Evolutionary conservation across 2,329 filamentous ascomycete genomes (phyloP).

Genomic region (Cucurbitaria berberidis): DNA sequence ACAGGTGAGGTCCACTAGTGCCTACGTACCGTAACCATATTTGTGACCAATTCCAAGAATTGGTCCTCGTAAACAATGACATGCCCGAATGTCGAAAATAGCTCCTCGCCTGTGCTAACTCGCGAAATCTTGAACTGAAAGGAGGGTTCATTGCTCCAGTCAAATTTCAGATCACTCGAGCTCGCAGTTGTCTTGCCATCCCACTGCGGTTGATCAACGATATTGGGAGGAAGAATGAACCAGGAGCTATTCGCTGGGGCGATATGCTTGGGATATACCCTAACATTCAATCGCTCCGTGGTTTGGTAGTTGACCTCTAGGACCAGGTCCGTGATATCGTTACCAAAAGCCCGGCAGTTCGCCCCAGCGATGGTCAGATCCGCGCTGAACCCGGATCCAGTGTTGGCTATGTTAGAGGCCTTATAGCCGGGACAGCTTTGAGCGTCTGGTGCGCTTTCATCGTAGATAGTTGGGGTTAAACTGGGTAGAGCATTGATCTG

Average conservation of each 20-base stretch:
- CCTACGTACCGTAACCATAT: constrained; percentile 63
- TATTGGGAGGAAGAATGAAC: constrained; percentile 13
- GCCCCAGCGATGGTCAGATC: background rate
- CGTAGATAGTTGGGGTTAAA: constrained; percentile 20
- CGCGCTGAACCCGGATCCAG: background rate
- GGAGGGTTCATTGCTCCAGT: constrained; percentile 53
- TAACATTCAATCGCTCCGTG: constrained; percentile 28
- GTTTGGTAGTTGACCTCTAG: constrained; percentile 64
- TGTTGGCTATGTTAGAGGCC: constrained; percentile 62
- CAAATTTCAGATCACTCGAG: constrained; percentile 18
- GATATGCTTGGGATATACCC: constrained; percentile 22
- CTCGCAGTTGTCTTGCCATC: constrained; percentile 17
- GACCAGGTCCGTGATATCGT: constrained; percentile 59
- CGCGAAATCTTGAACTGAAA: constrained; percentile 70
- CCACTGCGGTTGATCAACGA: constrained; percentile 21
- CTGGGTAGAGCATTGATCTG: constrained; percentile 10
- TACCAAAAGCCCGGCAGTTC: constrained; percentile 64
- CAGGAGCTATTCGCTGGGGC: constrained; percentile 14
- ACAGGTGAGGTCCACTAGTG: constrained; percentile 37
- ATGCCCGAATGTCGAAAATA: constrained; percentile 73
- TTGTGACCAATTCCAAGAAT: constrained; percentile 58
- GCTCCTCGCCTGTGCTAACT: constrained; percentile 58
- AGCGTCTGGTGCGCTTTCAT: constrained; percentile 21
- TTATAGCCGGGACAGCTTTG: constrained; percentile 68
- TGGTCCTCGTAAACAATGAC: constrained; percentile 76